A percentile compares a stretch with the other conserved stretches of the same genome.
Conservation (phyloP, 2,329 filamentous ascomycete genomes). For the Sclerotinia subarctica region DNA sequence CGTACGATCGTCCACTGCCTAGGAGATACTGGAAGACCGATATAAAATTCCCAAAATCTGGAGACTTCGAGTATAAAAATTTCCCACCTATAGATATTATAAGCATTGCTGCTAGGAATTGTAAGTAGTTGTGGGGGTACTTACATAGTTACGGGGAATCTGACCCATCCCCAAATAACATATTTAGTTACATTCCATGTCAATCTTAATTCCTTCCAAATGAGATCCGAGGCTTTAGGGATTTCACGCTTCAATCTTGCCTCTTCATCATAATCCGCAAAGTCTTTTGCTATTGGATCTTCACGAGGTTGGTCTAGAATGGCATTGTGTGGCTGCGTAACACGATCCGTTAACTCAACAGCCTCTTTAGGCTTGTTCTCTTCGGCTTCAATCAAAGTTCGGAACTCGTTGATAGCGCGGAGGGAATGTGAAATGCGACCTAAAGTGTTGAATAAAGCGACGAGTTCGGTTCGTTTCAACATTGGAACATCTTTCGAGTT, state of each 20-base stretch:
- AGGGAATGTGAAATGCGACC: constrained; percentile 82
- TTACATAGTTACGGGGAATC: constrained; percentile 67
- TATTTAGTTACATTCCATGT: constrained; percentile 62
- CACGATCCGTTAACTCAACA: constrained; percentile 32
- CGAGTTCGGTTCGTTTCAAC: constrained; percentile 85
- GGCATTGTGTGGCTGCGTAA: constrained; percentile 45
- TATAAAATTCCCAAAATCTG: constrained; percentile 59
- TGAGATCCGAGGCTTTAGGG: constrained; percentile 51
- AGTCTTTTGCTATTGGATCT: constrained; percentile 43
- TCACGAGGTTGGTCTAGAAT: constrained; percentile 31
- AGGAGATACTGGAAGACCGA: constrained; percentile 57
- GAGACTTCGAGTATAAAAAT: constrained; percentile 53
- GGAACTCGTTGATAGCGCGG: constrained; percentile 70
- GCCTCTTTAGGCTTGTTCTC: constrained; percentile 33
- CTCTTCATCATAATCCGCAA: constrained; percentile 41
- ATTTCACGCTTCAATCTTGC: constrained; percentile 35
- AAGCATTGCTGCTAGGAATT: not conserved
- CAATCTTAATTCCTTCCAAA: constrained; percentile 61
- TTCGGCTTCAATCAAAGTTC: constrained; percentile 48
- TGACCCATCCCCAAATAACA: constrained; percentile 68
- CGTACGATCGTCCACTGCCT: constrained; percentile 48
- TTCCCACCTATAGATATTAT: constrained; percentile 42
- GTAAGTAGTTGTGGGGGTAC: constrained; percentile 36
- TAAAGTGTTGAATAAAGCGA: constrained; percentile 92
- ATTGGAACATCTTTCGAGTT: constrained; percentile 59